Evolutionary conservation across 352 stramenopile species (phyloP), one percentile per base, ranked within the genome.

Genomic region (Hyaloperonospora brassicae): DNA sequence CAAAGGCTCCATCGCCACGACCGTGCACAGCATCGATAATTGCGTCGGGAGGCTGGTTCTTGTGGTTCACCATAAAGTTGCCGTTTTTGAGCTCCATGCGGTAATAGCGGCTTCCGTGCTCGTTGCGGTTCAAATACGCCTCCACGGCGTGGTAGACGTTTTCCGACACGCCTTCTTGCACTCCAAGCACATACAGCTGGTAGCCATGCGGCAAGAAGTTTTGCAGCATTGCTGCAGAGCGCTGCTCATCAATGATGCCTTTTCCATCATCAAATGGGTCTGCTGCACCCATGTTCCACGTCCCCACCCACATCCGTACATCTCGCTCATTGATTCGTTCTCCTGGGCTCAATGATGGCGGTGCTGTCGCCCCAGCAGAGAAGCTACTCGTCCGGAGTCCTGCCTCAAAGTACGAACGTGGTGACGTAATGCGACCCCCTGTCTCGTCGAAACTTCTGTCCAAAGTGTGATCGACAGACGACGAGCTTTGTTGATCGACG

Each of bases 111-210:
- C 54, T 62, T 13, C 76, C 72, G 4, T 54, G 24, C 17, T 77
- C 70, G 49, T 92, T 92, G 21, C 75, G 77, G 52, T 92, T 89
- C 42, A 89, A 49, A 56, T 88, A 89, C 54, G 74, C 74, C 42
- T 75, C 78, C 17, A 93, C 68, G 11, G 79, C 77, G 64, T 91
- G 79, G 64, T 93, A 93, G 36, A 90, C 66, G 54, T 85, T 85
- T 61, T 95, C 84, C 5, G 76, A 89, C 22, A 91, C 75, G n/a
- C 79, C 80, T 55, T 95, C 85, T 51, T 95, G 85, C 12, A 94
- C 60, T 25, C 83, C 83, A 6, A 95, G 63, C 22, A 93, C 73
- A 59, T 95, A 95, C n/a, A 95, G 39, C 22, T 93, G 74, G 52
- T 93, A 95, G 1, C 79, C 85, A 23, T 84, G 72, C 1, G 85